Base-by-base conservation (phyloP, 768 basidiomycete species). In the Paxillus ammoniavirescens region DNA sequence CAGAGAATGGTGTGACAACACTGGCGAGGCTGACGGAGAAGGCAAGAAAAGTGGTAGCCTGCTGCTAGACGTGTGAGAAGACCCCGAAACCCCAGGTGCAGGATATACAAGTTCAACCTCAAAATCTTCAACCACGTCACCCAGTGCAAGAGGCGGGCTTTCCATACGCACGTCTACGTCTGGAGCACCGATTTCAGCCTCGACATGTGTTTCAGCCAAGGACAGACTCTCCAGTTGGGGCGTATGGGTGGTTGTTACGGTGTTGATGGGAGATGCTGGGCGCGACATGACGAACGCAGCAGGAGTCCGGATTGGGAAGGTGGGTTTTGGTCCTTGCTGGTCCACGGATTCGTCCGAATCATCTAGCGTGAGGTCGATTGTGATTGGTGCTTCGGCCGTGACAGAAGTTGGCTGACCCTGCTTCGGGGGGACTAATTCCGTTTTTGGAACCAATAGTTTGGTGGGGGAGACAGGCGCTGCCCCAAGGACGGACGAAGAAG, bases 1-100 rank as follows among this genome's bases (percentile, higher is more conserved):
- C 23, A 10, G 40, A 14, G 33, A 41, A 15, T 37, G 30, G 14
- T 47, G 47, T n/a, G 43, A 26, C 8, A 49, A 49, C 17, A 53
- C 28, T 31, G 73, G 72, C 17, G 73, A 76, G 52, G 62, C 55
- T 1, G 73, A 66, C 6, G 75, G 75, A 38, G 79, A 82, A 36
- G 80, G 80, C 28, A 81, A 59, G 57, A 82, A 82, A 43, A 81
- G 66, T 28, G 80, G 81, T 13, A 73, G 56, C 46, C 63, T 69
- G 8, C 63, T 65, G 47, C 53, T 57, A 23, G 40, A 23, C 14
- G 10, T 30, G 7, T 55, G 54, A 26, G 57, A 49, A 44, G 48
- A 38, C 37, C 53, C 54, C n/a, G 15, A 28, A 23, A 14, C 28
- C 14, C 28, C 49, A 47, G 31, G 56, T 30, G 45, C 41, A 28